phyloP scores from a whole-genome alignment of 176 grass and related monocot genomes.

The Hyparrhenia diplandra region DNA sequence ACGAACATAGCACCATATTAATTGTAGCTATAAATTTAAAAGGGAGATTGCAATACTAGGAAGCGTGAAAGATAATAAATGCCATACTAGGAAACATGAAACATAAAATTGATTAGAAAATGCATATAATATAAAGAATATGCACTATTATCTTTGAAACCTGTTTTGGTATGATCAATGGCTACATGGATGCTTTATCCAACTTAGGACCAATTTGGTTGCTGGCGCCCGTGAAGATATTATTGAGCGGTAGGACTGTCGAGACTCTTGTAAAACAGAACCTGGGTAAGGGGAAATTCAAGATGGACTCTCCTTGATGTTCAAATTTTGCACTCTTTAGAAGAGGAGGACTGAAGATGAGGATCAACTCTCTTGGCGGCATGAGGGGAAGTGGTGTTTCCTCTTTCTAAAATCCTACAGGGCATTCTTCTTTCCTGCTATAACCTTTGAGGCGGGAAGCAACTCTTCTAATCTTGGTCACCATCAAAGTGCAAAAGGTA shows the following conservation, averaged over 20 bases:
- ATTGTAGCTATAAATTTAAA: neutral
- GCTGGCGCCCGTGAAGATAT: neutral
- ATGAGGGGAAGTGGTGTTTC: neutral
- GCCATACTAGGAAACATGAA: neutral
- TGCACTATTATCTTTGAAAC: neutral
- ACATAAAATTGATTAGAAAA: slow-evolving; percentile 2
- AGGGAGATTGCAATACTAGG: too few species aligned
- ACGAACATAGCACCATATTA: neutral
- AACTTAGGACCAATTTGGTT: neutral
- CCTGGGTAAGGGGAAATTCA: neutral
- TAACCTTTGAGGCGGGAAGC: neutral
- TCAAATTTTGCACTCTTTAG: neutral
- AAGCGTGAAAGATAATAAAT: too few species aligned
- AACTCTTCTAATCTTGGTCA: neutral
- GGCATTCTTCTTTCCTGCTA: neutral
- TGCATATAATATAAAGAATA: neutral
- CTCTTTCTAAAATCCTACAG: neutral
- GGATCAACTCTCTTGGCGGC: neutral
- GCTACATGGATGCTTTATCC: neutral
- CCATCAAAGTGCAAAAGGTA: neutral
- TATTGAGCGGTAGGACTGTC: neutral
- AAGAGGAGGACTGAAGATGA: neutral
- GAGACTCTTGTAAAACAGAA: neutral
- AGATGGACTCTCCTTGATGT: neutral
- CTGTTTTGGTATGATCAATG: neutral